Evolutionary conservation across 805 yeast species (phyloP).

Genomic region (Blastobotrys parvus): DNA sequence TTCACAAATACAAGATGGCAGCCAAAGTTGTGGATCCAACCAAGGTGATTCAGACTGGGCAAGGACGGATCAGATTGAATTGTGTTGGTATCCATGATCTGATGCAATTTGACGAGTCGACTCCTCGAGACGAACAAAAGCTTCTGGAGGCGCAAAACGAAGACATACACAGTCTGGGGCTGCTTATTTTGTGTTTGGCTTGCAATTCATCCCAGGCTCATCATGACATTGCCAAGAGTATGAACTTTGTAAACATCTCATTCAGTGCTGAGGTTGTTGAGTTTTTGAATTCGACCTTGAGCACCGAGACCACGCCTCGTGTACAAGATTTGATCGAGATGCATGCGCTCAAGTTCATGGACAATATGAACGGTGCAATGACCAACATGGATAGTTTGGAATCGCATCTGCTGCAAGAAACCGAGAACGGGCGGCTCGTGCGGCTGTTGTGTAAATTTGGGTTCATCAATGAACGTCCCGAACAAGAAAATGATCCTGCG

Average conservation of each 20-base stretch:
- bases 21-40: slow-evolving; percentile 56
- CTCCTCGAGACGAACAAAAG: background rate
- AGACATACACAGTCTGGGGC: slow-evolving; percentile 57
- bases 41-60: slow-evolving; percentile 65
- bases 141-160: slow-evolving; percentile 35
- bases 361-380: slow-evolving; percentile 16
- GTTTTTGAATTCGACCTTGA: slow-evolving; percentile 18
- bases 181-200: slow-evolving; percentile 49
- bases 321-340: slow-evolving; percentile 9
- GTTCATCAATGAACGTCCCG: slow-evolving; percentile 69
- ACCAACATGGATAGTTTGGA: slow-evolving; percentile 24
- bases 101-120: slow-evolving; percentile 31
- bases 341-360: slow-evolving; percentile 18
- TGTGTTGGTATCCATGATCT: slow-evolving; percentile 69
- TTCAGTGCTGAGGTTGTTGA: slow-evolving; percentile 17
- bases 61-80: slow-evolving; percentile 61
- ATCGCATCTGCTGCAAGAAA: slow-evolving; percentile 47
- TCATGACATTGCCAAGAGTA: slow-evolving; percentile 8
- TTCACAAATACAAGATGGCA: slow-evolving; percentile 58
- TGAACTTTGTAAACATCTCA: slow-evolving; percentile 20
- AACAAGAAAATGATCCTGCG: slow-evolving; percentile 42
- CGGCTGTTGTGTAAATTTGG: slow-evolving; percentile 75
- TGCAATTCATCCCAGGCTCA: slow-evolving; percentile 13
- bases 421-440: slow-evolving; percentile 83
- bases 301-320: slow-evolving; percentile 4